Evolutionary conservation across 2,329 filamentous ascomycete species (phyloP).

Genomic region (Elsinoe batatas): DNA sequence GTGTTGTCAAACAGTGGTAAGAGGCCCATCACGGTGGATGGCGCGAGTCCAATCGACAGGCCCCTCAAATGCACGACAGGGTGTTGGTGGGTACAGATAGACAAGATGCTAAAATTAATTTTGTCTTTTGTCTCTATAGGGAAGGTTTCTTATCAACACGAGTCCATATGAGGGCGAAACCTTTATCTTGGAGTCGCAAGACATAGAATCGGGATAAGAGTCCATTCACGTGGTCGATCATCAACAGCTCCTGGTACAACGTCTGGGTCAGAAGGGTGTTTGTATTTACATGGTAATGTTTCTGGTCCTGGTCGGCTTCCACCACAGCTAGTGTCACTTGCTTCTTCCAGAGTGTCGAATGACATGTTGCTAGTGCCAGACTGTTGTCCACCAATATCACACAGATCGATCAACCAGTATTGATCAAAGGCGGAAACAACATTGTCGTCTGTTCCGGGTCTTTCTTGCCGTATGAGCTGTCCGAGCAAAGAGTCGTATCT

Average conservation of each 20-base stretch:
- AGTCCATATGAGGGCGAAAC: constrained; percentile 1
- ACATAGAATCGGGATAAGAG: not conserved
- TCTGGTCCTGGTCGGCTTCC: not conserved
- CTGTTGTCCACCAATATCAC: not conserved
- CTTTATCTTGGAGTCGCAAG: not conserved
- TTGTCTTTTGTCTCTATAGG: not conserved
- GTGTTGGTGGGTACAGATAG: not conserved
- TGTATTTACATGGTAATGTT: not conserved
- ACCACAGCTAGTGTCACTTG: not conserved
- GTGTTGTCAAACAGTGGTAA: not conserved
- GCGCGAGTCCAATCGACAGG: not conserved
- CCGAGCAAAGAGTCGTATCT: constrained; percentile 27
- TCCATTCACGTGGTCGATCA: not conserved
- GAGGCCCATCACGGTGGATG: constrained; percentile 1
- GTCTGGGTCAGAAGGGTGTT: not conserved
- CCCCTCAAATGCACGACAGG: not conserved
- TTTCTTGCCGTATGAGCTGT: constrained; percentile 56
- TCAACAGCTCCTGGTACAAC: not conserved
- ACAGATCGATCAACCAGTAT: not conserved
- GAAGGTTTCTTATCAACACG: constrained; percentile 1
- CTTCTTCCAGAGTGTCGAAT: not conserved
- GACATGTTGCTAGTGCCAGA: not conserved
- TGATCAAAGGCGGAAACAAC: constrained; percentile 41
- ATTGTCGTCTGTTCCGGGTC: constrained; percentile 36
- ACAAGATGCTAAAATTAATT: constrained; percentile 3